Evolutionary conservation across 305 asterid species (phyloP).

Genomic region (Ilex paraguariensis): DNA sequence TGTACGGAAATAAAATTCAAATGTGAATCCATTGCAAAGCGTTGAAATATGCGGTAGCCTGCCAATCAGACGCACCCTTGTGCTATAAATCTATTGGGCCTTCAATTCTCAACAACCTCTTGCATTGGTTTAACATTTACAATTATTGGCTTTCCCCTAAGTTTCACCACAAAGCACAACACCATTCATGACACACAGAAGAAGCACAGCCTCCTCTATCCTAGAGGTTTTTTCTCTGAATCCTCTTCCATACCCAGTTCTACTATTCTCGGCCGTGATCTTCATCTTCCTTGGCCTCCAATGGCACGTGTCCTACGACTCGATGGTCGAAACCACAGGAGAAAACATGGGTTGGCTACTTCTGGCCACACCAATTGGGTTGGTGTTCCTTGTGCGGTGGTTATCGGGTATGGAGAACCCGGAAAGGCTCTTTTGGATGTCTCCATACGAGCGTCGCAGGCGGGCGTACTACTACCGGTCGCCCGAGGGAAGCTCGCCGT

Average conservation of each 20-base stretch:
- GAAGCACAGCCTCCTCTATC: constrained; percentile 26
- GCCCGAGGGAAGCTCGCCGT: constrained; percentile 37
- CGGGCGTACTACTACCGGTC: constrained; percentile 17
- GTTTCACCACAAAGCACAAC: no score
- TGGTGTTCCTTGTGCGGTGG: constrained; percentile 53
- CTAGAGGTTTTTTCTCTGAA: constrained; percentile 42
- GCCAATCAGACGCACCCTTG: no score
- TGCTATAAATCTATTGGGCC: constrained; percentile 24
- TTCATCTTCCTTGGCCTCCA: constrained; percentile 68
- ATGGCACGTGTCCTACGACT: constrained; percentile 73
- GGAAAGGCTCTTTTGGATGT: constrained; percentile 17
- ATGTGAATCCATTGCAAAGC: no score
- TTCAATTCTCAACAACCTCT: constrained; percentile 24
- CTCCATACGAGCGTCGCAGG: constrained; percentile 49
- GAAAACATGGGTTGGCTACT: constrained; percentile 73
- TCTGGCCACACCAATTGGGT: constrained; percentile 50
- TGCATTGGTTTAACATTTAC: constrained; percentile 20
- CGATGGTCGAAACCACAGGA: constrained; percentile 55
- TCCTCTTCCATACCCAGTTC: constrained; percentile 79
- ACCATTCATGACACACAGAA: constrained; percentile 14
- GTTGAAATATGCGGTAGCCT: no score
- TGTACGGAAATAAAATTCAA: no score
- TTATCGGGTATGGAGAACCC: constrained; percentile 42
- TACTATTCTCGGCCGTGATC: constrained; percentile 49
- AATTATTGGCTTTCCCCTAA: background rate